Evolutionary conservation across 257 asterid species (phyloP).

Genomic region (Asclepias syriaca): DNA sequence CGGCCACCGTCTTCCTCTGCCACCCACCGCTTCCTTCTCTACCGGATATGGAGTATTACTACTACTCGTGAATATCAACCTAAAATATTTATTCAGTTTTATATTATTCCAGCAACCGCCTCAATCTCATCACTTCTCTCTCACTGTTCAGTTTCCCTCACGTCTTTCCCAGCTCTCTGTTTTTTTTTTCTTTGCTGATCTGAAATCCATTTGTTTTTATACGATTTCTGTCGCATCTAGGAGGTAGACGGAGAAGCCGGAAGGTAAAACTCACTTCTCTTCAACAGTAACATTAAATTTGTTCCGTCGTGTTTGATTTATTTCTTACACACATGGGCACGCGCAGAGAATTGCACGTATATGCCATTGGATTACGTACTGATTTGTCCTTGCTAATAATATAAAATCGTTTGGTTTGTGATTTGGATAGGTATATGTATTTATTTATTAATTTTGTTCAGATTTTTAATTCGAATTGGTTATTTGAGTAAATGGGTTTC

Average conservation of each 20-base stretch:
- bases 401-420: background rate
- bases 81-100: background rate
- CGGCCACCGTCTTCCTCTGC: background rate
- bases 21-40: background rate
- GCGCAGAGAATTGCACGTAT: background rate
- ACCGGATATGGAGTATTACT: background rate
- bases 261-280: background rate
- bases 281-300: background rate
- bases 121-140: background rate
- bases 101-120: background rate
- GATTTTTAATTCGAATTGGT: background rate
- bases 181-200: constrained; percentile 5
- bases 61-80: background rate
- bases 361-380: background rate
- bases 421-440: background rate
- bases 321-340: background rate
- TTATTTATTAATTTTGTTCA: too few species aligned
- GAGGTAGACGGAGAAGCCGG: background rate
- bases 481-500: background rate
- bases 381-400: background rate
- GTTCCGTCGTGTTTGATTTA: background rate
- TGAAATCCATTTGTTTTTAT: background rate
- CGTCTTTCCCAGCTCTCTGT: constrained; percentile 6
- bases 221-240: background rate
- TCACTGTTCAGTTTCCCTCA: background rate